A percentile compares a stretch with the other conserved stretches of the same genome.
phyloP scores from a whole-genome alignment of 2,329 filamentous ascomycete genomes.

The Apiospora hydei region DNA sequence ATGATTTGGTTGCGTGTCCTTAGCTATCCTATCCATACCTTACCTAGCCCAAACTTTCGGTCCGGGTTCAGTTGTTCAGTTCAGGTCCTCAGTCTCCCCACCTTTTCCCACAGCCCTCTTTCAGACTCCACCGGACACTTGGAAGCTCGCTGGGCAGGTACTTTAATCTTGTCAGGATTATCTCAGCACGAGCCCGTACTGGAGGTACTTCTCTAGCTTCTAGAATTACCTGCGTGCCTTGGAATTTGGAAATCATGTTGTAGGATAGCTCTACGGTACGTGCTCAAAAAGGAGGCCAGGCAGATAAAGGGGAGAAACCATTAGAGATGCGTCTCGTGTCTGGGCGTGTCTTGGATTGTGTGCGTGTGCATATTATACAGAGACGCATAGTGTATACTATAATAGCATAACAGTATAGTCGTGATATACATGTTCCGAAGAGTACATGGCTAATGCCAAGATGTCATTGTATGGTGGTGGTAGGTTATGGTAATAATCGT shows the following conservation, averaged over 20 bases:
- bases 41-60: constrained; percentile 16
- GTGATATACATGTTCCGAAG: not conserved
- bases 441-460: not conserved
- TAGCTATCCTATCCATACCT: constrained; percentile 9
- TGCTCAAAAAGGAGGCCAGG: constrained; percentile 15
- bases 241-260: constrained; percentile 14
- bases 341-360: not conserved
- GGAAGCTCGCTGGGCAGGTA: constrained; percentile 15
- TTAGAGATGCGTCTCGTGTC: not conserved
- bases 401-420: not conserved
- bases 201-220: not conserved
- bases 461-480: not conserved
- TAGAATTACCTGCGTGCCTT: not conserved
- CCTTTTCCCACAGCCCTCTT: constrained; percentile 7
- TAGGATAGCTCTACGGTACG: constrained; percentile 17
- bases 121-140: constrained; percentile 14
- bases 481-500: not conserved
- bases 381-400: not conserved
- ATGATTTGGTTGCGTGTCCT: constrained; percentile 17
- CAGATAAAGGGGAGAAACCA: not conserved
- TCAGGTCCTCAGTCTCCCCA: constrained; percentile 9
- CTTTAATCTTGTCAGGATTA: constrained; percentile 21
- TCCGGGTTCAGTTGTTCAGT: constrained; percentile 18
- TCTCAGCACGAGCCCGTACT: constrained; percentile 10
- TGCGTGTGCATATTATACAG: not conserved